Percentiles rank a stretch among this genome's conserved stretches.
Conservation (phyloP, 805 yeast species). For the Candida germanica region DNA sequence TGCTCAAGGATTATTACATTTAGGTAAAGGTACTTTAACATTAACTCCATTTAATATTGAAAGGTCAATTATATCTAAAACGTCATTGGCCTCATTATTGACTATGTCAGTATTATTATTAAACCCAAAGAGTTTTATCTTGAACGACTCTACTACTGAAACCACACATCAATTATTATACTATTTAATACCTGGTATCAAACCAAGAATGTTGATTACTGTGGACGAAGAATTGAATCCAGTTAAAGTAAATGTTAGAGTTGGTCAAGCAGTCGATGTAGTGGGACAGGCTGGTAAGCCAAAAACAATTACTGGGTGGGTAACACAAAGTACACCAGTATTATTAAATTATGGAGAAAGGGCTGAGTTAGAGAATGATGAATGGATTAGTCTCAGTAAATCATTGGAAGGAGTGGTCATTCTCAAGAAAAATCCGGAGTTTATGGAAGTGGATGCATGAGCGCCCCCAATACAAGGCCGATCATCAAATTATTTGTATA, state of each 20-base stretch:
- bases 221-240: conserved; percentile 90
- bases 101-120: conserved; percentile 81
- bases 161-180: conserved; percentile 74
- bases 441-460: conserved; percentile 54
- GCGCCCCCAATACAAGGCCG: no score
- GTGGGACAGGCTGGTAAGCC: conserved; percentile 99
- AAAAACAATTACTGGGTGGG: conserved; percentile 99
- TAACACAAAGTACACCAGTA: conserved; percentile 97
- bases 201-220: conserved; percentile 90
- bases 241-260: conserved; percentile 92
- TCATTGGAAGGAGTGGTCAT: conserved; percentile 93
- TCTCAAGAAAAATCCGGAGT: conserved; percentile 85
- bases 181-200: conserved; percentile 81
- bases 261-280: conserved; percentile 97
- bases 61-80: conserved; percentile 81
- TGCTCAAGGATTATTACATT: conserved; percentile 90
- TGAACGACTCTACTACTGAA: conserved; percentile 52
- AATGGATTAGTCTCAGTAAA: conserved; percentile 77
- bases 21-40: conserved; percentile 94
- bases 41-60: conserved; percentile 88
- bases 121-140: conserved; percentile 79
- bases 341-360: conserved; percentile 90
- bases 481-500: no score
- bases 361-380: conserved; percentile 90
- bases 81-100: conserved; percentile 82